These are phyloP conservation scores for Saposhnikovia divaricata DNA, from an alignment of 129 eudicot species.

Conservation along the genomic window DNA sequence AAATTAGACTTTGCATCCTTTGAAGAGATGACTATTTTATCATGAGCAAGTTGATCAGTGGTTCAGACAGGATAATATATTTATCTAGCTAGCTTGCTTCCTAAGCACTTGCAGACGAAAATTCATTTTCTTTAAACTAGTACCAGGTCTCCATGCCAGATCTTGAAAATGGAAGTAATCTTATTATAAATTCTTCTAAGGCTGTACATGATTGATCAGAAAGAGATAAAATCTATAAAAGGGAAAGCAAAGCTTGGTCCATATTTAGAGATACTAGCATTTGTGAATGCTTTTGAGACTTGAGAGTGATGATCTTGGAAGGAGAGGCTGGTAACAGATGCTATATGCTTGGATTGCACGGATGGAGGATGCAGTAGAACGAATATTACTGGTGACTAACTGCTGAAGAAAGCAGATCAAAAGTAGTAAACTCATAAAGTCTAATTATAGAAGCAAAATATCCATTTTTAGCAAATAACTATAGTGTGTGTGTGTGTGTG, in stretches of 20 bases:
- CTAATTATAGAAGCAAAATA: background rate
- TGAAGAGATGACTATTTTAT: constrained; percentile 6
- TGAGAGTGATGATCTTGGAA: background rate
- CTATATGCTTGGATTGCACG: background rate
- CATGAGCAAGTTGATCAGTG: background rate
- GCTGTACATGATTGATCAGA: background rate
- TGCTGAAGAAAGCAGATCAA: background rate
- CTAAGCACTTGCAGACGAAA: background rate
- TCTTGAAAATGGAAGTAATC: background rate
- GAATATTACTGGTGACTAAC: background rate
- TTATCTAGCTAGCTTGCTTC: background rate
- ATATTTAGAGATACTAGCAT: background rate
- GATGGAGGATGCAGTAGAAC: background rate
- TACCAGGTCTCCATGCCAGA: background rate
- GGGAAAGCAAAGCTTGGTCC: background rate
- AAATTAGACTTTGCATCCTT: constrained; percentile 18
- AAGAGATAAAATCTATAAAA: background rate
- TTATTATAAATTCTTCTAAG: background rate
- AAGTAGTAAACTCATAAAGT: background rate
- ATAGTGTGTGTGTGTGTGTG: too few relatives aligned
- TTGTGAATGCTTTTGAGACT: background rate
- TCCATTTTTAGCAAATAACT: too few relatives aligned
- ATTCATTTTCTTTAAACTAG: background rate
- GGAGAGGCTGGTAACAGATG: background rate
- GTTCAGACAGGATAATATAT: background rate